These are phyloP conservation scores for Candida maesae DNA, from an alignment of 805 yeast genomes.

Conservation along the genomic window DNA sequence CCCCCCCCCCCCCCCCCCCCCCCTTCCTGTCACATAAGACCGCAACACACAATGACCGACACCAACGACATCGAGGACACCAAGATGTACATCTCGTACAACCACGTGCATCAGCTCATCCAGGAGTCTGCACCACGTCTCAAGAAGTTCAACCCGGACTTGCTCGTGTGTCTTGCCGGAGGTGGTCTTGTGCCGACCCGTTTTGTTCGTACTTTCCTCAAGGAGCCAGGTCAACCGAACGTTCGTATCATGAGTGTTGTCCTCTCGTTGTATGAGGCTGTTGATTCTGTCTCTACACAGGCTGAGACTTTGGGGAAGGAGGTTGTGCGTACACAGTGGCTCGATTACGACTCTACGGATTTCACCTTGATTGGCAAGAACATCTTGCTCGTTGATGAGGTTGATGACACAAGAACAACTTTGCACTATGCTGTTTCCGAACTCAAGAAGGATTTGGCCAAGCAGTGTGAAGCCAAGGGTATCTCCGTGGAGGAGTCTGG, in stretches of 20 bases:
- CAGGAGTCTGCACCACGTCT: conserved; percentile 59
- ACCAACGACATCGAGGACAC: conserved; percentile 21
- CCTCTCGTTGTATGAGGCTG: conserved; percentile 83
- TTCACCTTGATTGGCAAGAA: conserved; percentile 63
- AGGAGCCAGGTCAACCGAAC: conserved; percentile 83
- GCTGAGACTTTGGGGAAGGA: conserved; percentile 59
- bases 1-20: too few species aligned
- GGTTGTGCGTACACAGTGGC: conserved; percentile 81
- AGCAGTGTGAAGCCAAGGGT: conserved; percentile 52
- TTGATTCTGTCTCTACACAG: conserved; percentile 54
- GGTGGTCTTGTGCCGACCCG: conserved; percentile 98
- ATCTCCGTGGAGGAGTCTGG: conserved; percentile 37
- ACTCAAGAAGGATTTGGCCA: conserved; percentile 64
- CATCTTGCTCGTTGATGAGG: conserved; percentile 75
- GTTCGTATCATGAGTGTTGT: conserved; percentile 94
- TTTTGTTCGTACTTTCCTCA: conserved; percentile 87
- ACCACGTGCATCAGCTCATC: conserved; percentile 74
- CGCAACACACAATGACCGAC: conserved; percentile 27
- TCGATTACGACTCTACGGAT: conserved; percentile 63
- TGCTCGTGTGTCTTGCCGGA: conserved; percentile 94
- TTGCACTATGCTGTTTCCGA: conserved; percentile 76
- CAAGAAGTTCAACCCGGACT: conserved; percentile 75
- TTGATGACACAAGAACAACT: conserved; percentile 83
- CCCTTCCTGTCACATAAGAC: too few species aligned
- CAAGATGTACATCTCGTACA: conserved; percentile 75